Base-by-base conservation (phyloP, 441 rosid species). In the Arabidopsis hybrid region DNA sequence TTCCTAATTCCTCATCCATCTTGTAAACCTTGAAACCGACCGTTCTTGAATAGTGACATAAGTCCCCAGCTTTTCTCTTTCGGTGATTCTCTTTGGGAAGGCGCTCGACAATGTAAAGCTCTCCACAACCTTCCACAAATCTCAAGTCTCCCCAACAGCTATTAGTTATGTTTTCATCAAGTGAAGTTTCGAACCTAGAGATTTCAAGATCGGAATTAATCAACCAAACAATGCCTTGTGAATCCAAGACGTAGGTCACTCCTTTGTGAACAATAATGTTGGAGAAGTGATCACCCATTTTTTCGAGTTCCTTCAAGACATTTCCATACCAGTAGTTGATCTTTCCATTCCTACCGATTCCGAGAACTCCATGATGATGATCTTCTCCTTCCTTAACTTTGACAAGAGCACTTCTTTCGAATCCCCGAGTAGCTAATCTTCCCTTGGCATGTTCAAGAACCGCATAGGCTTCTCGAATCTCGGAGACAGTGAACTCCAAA, bases 21-120 rank as follows among this genome's bases (percentile, higher is more conserved):
- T 71, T 78, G n/a, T 45, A 75, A 43, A 64, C 78, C 13, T 11
- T 40, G 13, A 40, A 40, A 40, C 6, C 45, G 2, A 11, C 13
- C 4, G 45, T 40, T 40, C 3, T 9, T n/a, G n/a, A n/a, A n/a
- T n/a, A n/a, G n/a, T n/a, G n/a, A n/a, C n/a, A n/a, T n/a, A n/a
- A n/a, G n/a, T n/a, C n/a, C n/a, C n/a, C n/a, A n/a, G n/a, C n/a
- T n/a, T 40, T 9, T 38, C 42, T 38, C 11, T 38, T 11, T 3
- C n/a, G 13, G 4, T 10, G 6, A n/a, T n/a, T n/a, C n/a, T n/a
- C n/a, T n/a, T n/a, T n/a, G n/a, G n/a, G n/a, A n/a, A n/a, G n/a
- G 3, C 79, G 60, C 21, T 73, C 83, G n/a, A 84, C 85, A 49
- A 86, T 76, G 18, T 78, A 81, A 39, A 84, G 77, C 60, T 85